Percentiles rank a stretch among this genome's conserved stretches.
phyloP scores from a whole-genome alignment of 2,329 filamentous ascomycete species.

The Penicillium psychrosexuale region DNA sequence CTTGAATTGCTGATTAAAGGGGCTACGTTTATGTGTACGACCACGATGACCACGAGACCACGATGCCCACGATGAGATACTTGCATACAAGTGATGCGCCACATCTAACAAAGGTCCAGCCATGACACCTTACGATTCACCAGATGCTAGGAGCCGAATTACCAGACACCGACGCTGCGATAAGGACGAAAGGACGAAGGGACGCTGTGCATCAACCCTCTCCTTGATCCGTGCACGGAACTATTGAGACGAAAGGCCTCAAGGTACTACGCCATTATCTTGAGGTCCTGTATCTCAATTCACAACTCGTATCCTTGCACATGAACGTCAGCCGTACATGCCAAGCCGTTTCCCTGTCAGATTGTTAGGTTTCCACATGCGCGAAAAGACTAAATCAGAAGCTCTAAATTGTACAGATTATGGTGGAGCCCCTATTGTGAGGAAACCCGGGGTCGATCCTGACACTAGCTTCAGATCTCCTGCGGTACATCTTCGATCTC shows the following conservation, averaged over 20 bases:
- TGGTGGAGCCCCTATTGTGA: conserved; percentile 8
- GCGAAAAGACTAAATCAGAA: conserved; percentile 10
- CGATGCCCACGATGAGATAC: neutral
- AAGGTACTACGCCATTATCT: neutral
- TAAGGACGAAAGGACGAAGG: neutral
- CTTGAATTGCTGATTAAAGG: conserved; percentile 9
- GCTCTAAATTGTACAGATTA: neutral
- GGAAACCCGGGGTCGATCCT: conserved; percentile 14
- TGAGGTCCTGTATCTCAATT: neutral
- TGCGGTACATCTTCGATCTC: conserved; percentile 18
- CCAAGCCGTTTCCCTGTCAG: conserved; percentile 11
- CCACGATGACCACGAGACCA: neutral
- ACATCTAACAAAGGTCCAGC: neutral
- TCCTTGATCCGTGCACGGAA: conserved; percentile 24
- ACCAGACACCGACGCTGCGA: neutral
- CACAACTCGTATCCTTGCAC: conserved; percentile 5
- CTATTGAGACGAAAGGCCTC: conserved; percentile 17
- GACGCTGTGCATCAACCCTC: neutral
- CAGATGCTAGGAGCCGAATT: neutral
- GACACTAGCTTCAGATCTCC: conserved; percentile 22
- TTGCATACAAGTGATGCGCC: conserved; percentile 3
- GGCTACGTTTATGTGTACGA: neutral
- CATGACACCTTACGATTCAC: conserved; percentile 11
- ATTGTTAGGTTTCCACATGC: neutral
- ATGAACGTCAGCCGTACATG: conserved; percentile 21